Evolutionary conservation across 2,329 filamentous ascomycete genomes (phyloP).

Genomic region (Penicillium sp.): DNA sequence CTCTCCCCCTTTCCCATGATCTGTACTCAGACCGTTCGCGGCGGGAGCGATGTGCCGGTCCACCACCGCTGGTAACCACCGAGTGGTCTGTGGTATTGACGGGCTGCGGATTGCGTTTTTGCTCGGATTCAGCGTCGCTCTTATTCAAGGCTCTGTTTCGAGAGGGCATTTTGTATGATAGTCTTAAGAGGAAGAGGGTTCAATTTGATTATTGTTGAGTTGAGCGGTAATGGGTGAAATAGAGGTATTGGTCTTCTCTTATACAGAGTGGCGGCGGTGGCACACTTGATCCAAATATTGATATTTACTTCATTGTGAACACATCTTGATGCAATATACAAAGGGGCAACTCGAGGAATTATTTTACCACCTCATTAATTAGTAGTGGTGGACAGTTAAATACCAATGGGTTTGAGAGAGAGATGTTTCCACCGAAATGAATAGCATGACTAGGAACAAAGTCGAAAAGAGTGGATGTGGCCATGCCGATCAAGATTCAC

Average conservation of each 20-base stretch:
- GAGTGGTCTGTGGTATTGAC: slow-evolving; percentile 3
- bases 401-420: too few species aligned
- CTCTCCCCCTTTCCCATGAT: neutral
- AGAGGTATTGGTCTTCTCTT: neutral
- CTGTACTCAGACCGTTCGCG: slow-evolving; percentile 1
- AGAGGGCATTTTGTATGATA: neutral
- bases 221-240: neutral
- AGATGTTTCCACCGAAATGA: too few species aligned
- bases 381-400: too few species aligned
- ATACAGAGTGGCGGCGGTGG: slow-evolving; percentile 9
- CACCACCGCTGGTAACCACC: slow-evolving; percentile 2
- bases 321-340: neutral
- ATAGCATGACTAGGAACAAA: neutral
- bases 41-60: slow-evolving; percentile 1
- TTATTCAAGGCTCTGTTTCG: neutral
- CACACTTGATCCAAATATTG: neutral
- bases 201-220: neutral
- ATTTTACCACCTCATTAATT: rapidly evolving
- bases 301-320: slow-evolving; percentile 7
- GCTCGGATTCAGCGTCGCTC: neutral
- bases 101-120: neutral
- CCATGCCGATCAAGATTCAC: neutral
- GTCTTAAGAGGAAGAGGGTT: neutral
- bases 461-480: neutral
- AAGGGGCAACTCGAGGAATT: neutral